Base-by-base conservation (phyloP, 495 filamentous ascomycete genomes). In the Bombardia bombarda region DNA sequence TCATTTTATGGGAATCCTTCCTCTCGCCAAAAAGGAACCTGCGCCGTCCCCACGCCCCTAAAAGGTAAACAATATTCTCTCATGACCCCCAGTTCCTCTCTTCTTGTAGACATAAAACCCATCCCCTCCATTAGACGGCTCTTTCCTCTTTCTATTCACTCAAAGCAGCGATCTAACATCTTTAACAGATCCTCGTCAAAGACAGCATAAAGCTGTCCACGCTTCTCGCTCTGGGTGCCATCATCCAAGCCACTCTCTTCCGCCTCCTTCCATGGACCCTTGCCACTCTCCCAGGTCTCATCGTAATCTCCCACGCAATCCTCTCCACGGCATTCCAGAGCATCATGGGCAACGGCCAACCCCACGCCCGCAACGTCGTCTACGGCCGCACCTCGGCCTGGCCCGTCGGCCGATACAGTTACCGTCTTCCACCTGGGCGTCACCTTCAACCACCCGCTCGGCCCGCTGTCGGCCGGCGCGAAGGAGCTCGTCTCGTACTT, bases 211-310 rank as follows among this genome's bases (percentile, higher is more conserved):
- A 55, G 20, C 37, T 73, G 14, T 49, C 58, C 10, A 68, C 65
- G 21, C 65, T 70, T 56, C 52, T 76, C 18, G 45, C 61, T 14
- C 21, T 74, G 6, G 72, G 70, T n/a, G 72, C 64, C 17, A 20
- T 65, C 20, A 39, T 51, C 7, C 70, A 74, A 48, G 54, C 47
- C n/a, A 6, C 61, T 5, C 35, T 67, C 10, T 60, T 61, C 21
- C 38, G 65, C 13, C 14, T 72, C 56, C 44, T 70, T 54, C 63
- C 67, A 0, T 45, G 42, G 21, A 50, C 51, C 24, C 51, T 56
- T 56, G 52, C 68, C 47, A 35, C 66, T 42, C 14, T 72, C 43
- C 57, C 46, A 28, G 28, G 58, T 40, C 10, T 60, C 14, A 21
- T 68, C 55, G 17, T 66, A 37, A 6, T 70, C 51, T 24, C 59